A percentile compares a stretch with the other conserved stretches of the same genome.
Evolutionary conservation across 2,329 filamentous ascomycete species (phyloP).

Genomic region (Monosporascus sp.): DNA sequence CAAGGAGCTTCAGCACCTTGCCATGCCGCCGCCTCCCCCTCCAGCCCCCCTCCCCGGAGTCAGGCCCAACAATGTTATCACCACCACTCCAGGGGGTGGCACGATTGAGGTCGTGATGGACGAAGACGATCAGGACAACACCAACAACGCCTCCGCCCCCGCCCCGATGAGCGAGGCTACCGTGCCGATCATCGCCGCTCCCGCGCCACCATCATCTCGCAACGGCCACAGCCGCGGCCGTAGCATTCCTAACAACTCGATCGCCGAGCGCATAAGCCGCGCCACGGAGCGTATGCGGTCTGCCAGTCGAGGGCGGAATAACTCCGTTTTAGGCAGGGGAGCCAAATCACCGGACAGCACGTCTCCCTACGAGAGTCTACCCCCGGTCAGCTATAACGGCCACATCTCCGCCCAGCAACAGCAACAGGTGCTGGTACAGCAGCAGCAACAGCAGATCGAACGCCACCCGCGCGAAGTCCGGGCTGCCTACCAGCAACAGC

Average conservation of each 20-base stretch:
- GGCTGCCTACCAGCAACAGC: slow-evolving; percentile 27
- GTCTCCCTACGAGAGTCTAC: slow-evolving; percentile 35
- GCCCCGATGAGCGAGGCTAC: slow-evolving; percentile 35
- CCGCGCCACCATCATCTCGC: slow-evolving; percentile 35
- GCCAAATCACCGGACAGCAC: slow-evolving; percentile 34
- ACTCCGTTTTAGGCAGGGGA: slow-evolving; percentile 27
- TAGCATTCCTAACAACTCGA: slow-evolving; percentile 47
- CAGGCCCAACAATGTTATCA: slow-evolving; percentile 33
- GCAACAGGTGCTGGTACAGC: slow-evolving; percentile 23
- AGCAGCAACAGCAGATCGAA: slow-evolving; percentile 19
- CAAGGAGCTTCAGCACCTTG: slow-evolving; percentile 59
- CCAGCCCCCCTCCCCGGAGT: slow-evolving; percentile 49
- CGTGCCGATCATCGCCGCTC: slow-evolving; percentile 41
- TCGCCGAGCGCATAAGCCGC: slow-evolving; percentile 50
- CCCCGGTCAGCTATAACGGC: slow-evolving; percentile 24
- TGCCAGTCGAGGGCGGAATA: slow-evolving; percentile 50
- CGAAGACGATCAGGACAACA: slow-evolving; percentile 39
- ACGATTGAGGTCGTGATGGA: slow-evolving; percentile 65
- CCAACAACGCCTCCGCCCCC: slow-evolving; percentile 21
- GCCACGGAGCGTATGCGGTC: slow-evolving; percentile 57
- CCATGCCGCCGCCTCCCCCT: slow-evolving; percentile 55
- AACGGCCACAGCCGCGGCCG: slow-evolving; percentile 51
- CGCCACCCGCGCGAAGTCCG: slow-evolving; percentile 33
- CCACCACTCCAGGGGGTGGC: slow-evolving; percentile 40
- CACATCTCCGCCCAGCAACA: slow-evolving; percentile 26